Evolutionary conservation across 352 stramenopile genomes (phyloP).

Genomic region (Blastocystis sp.): DNA sequence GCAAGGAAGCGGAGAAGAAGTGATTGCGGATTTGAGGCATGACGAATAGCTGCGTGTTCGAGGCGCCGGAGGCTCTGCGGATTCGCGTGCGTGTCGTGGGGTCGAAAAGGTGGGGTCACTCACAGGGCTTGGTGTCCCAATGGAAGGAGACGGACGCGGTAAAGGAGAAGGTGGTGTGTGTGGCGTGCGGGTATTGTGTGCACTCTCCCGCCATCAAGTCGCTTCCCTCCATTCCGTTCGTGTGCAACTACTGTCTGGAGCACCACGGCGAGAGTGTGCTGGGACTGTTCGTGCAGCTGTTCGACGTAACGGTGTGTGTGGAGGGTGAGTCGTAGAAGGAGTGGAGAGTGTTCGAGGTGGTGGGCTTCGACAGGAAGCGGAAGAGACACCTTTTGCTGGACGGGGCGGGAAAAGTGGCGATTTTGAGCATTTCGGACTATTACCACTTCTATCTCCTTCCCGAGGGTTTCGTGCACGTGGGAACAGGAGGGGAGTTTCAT

Average conservation of each 20-base stretch:
- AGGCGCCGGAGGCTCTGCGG: not conserved
- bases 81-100: not conserved
- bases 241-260: slow-evolving; percentile 66
- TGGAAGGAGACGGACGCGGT: not conserved
- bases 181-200: not conserved
- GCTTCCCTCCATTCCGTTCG: slow-evolving; percentile 23
- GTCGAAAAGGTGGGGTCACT: not conserved
- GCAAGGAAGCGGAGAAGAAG: not conserved
- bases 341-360: not conserved
- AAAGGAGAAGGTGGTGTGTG: not conserved
- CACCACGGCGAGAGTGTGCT: not conserved
- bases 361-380: slow-evolving; percentile 13
- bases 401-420: not conserved
- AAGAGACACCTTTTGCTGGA: slow-evolving; percentile 28
- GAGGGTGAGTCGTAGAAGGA: not conserved
- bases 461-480: slow-evolving; percentile 1
- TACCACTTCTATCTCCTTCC: slow-evolving; percentile 20
- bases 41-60: not conserved
- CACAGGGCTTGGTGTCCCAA: not conserved
- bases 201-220: slow-evolving; percentile 33
- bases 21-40: not conserved
- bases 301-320: not conserved
- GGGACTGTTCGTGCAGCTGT: slow-evolving; percentile 21
- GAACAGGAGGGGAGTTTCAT: not conserved
- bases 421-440: slow-evolving; percentile 4